A percentile compares a stretch with the other conserved stretches of the same genome.
Conservation (phyloP, 208 protist species). For the Leishmania braziliensis region DNA sequence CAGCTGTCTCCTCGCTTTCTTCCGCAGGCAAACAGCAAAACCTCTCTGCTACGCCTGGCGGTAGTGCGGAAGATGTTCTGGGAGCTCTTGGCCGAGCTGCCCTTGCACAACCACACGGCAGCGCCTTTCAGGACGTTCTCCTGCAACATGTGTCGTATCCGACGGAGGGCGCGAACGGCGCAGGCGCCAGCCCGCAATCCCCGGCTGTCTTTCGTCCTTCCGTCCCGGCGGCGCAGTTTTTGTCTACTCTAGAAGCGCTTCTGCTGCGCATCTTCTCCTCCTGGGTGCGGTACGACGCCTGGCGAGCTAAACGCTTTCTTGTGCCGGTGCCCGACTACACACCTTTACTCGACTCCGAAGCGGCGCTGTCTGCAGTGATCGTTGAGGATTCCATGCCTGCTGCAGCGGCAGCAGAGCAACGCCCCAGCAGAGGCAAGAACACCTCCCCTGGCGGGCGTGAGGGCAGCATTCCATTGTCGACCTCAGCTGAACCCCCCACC, state of each 20-base stretch:
- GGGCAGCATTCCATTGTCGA: not conserved
- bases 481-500: not conserved
- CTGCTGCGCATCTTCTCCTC: constrained; percentile 33
- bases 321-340: constrained; percentile 50
- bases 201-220: constrained; percentile 14
- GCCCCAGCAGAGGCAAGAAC: constrained; percentile 20
- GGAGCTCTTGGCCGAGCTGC: constrained; percentile 7
- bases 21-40: not conserved
- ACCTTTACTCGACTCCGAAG: constrained; percentile 36
- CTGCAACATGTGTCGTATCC: constrained; percentile 30
- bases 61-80: constrained; percentile 18
- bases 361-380: constrained; percentile 4
- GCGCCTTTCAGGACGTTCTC: constrained; percentile 24
- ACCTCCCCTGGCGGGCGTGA: not conserved
- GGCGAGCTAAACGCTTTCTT: constrained; percentile 15
- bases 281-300: constrained; percentile 37
- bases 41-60: not conserved
- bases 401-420: constrained; percentile 1
- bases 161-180: constrained; percentile 3
- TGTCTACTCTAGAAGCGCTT: constrained; percentile 22
- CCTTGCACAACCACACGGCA: constrained; percentile 3
- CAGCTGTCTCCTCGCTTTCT: not conserved
- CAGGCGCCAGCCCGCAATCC: not conserved
- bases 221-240: constrained; percentile 30
- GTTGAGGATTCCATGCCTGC: constrained; percentile 4